Conservation (phyloP, 306 rosid genomes). For the Oemleria cerasiformis region DNA sequence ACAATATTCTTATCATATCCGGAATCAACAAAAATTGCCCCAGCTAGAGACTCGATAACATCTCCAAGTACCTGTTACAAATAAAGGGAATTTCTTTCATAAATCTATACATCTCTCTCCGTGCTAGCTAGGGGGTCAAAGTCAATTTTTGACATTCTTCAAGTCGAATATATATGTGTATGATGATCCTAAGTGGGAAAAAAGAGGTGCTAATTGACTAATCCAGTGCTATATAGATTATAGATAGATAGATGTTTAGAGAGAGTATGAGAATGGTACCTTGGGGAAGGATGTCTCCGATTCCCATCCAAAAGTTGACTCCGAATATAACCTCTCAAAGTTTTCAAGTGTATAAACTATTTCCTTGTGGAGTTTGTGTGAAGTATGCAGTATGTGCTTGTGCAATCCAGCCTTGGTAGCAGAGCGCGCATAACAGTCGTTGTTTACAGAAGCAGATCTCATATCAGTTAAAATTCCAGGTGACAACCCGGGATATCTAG, state of each 20-base stretch:
- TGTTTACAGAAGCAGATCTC: slow-evolving; percentile 77
- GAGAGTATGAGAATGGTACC: slow-evolving; percentile 40
- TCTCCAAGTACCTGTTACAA: slow-evolving; percentile 71
- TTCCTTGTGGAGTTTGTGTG: slow-evolving; percentile 54
- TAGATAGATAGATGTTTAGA: background rate
- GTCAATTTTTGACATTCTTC: background rate
- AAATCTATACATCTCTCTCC: background rate
- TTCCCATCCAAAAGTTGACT: slow-evolving; percentile 73
- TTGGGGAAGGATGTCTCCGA: slow-evolving; percentile 58
- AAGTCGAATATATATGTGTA: too few relatives aligned
- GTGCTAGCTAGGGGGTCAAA: background rate
- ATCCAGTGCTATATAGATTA: background rate
- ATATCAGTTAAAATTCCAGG: slow-evolving; percentile 68
- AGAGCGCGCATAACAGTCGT: slow-evolving; percentile 66
- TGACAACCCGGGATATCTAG: slow-evolving; percentile 60
- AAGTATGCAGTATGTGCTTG: slow-evolving; percentile 55
- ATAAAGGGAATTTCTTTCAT: background rate
- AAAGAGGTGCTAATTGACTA: background rate
- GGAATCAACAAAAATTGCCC: slow-evolving; percentile 76
- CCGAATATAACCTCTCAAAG: slow-evolving; percentile 28
- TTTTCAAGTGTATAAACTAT: slow-evolving; percentile 28
- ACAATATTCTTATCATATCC: slow-evolving; percentile 49
- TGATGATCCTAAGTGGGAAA: too few relatives aligned
- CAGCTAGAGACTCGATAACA: slow-evolving; percentile 76
- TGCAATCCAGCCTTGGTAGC: slow-evolving; percentile 60